phyloP scores from a whole-genome alignment of 495 filamentous ascomycete genomes.

The Penicillium cinerascens region DNA sequence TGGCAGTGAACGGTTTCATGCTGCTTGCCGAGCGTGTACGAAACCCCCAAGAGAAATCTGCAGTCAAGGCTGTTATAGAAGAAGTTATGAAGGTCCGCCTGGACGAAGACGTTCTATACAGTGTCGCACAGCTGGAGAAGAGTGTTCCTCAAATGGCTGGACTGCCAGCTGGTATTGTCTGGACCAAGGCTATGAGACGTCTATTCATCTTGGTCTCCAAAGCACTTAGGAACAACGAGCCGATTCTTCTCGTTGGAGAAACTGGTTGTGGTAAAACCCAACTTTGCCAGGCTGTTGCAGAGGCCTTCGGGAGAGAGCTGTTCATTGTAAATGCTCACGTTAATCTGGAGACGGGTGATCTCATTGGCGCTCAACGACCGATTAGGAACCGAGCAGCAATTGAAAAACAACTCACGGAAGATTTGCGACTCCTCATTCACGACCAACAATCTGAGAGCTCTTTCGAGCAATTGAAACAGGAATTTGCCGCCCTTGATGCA shows the following conservation, averaged over 20 bases:
- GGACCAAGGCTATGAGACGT: conserved; percentile 92
- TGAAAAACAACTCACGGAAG: conserved; percentile 58
- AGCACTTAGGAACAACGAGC: conserved; percentile 87
- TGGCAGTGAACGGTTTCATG: conserved; percentile 94
- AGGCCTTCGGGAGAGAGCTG: conserved; percentile 68
- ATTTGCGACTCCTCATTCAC: conserved; percentile 51
- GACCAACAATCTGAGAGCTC: conserved; percentile 25
- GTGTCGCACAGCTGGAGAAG: conserved; percentile 52
- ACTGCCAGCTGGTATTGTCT: conserved; percentile 63
- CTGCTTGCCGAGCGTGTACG: conserved; percentile 90
- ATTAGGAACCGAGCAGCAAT: conserved; percentile 77
- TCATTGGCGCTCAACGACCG: conserved; percentile 93
- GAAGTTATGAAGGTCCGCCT: conserved; percentile 85
- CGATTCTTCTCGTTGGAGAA: conserved; percentile 89
- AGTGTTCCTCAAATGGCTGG: conserved; percentile 37
- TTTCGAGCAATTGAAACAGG: conserved; percentile 45
- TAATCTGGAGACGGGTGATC: conserved; percentile 93
- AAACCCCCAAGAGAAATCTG: conserved; percentile 79
- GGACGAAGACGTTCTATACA: conserved; percentile 69
- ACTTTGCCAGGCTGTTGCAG: conserved; percentile 86
- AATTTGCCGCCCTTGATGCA: conserved; percentile 40
- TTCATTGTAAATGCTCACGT: conserved; percentile 96
- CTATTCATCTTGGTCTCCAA: conserved; percentile 80
- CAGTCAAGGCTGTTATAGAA: conserved; percentile 86
- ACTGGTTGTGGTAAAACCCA: conserved; percentile 98